phyloP scores from a whole-genome alignment of 495 filamentous ascomycete genomes.

The Tetracladium setigerum region DNA sequence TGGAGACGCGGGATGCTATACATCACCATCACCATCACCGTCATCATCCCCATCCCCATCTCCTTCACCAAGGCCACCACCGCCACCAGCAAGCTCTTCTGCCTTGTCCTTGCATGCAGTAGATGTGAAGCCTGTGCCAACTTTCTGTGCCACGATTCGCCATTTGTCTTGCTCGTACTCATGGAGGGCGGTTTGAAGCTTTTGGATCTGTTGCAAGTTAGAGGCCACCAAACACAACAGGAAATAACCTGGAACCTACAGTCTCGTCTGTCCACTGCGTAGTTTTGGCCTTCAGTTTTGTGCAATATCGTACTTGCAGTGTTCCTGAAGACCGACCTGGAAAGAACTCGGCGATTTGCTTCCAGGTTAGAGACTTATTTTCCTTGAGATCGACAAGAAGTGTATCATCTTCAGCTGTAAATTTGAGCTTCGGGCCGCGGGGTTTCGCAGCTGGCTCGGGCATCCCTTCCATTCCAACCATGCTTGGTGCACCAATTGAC shows the following conservation, averaged over 20 bases:
- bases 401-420: constrained; percentile 81
- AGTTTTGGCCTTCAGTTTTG: constrained; percentile 84
- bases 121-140: constrained; percentile 78
- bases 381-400: constrained; percentile 84
- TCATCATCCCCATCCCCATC: too few species aligned
- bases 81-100: constrained; percentile 31
- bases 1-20: constrained; percentile 51
- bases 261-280: constrained; percentile 90
- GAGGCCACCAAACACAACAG: neutral
- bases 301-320: constrained; percentile 88
- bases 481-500: constrained; percentile 48
- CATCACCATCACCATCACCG: constrained; percentile 3
- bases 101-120: constrained; percentile 79
- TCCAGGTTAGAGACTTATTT: constrained; percentile 88
- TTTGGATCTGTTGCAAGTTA: constrained; percentile 52
- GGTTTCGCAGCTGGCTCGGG: constrained; percentile 67
- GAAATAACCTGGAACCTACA: constrained; percentile 42
- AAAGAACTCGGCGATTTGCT: constrained; percentile 92
- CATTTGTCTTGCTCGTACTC: constrained; percentile 89
- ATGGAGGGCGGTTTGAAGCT: constrained; percentile 68
- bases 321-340: constrained; percentile 82
- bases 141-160: constrained; percentile 79
- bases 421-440: constrained; percentile 79
- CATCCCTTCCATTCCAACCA: constrained; percentile 80
- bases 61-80: neutral